Base-by-base conservation (phyloP, 1,139 yeast species). In the Suhomyces atakaporum region DNA sequence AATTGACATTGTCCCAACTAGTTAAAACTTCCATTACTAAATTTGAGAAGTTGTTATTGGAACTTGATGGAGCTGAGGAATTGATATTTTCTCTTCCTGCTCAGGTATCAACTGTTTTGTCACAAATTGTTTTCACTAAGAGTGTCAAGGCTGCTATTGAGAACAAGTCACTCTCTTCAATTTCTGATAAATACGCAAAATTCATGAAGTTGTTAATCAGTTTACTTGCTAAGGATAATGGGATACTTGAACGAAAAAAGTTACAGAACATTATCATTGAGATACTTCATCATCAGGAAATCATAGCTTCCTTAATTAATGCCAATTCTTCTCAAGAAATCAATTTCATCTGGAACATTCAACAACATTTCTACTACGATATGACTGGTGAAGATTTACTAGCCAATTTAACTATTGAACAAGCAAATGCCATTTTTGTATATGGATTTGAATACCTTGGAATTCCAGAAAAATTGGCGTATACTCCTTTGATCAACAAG, bases 401-500 rank as follows among this genome's bases (percentile, higher is more conserved):
- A 1, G 43, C 54, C 2, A 50, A 69, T n/a, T 54, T 88, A 7
- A 50, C 36, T 0, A 72, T 88, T 1, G 58, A 52, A 9, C 90
- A 84, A 39, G 77, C 82, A 1, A 66, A 73, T 16, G 69, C 79
- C 7, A 44, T 49, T 0, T 75, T 83, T 39, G 40, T 29, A 1
- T 92, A 90, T 52, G 96, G 96, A 0, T 87, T 79, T 56, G 96
- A 89, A 50, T 92, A 88, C 50, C 66, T 83, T 9, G 97, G 97
- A 0, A 67, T 79, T 2, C 81, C 84, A 3, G 88, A 84, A 20
- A 75, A 81, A 40, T 66, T 90, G 24, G 95, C 92, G 0, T 74
- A 79, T 37, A 90, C 97, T 0, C 89, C 94, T 1, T 68, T 88
- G 18, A 70, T 86, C 5, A 79, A 79, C 36, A 67, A 73, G 11